Conservation (phyloP, 192 early-diverging fungal genomes). For the Thoreauomyces humboldtii region DNA sequence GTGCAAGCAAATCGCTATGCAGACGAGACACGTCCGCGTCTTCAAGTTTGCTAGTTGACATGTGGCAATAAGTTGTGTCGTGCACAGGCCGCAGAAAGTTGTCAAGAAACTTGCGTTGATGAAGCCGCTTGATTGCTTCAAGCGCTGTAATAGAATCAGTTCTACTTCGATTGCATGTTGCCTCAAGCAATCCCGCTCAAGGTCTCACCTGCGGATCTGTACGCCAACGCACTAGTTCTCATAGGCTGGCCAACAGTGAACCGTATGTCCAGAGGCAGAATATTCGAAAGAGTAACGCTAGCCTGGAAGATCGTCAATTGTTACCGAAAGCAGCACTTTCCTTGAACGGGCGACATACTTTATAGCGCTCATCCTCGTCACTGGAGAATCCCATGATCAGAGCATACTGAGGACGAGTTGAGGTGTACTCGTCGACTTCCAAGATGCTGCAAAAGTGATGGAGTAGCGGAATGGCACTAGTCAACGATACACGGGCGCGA, state of each 20-base stretch:
- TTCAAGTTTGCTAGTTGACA: background rate
- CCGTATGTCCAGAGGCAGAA: slow-evolving; percentile 23
- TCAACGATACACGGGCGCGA: slow-evolving; percentile 67
- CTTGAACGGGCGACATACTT: slow-evolving; percentile 10
- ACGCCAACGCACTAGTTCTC: slow-evolving; percentile 15
- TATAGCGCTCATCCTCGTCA: background rate
- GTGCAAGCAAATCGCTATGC: slow-evolving; percentile 1
- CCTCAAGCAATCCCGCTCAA: no score
- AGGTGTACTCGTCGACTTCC: slow-evolving; percentile 56
- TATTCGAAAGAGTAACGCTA: slow-evolving; percentile 25
- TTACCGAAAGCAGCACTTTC: background rate
- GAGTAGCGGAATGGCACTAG: slow-evolving; percentile 63
- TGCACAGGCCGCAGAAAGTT: slow-evolving; percentile 67
- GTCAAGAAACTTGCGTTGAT: slow-evolving; percentile 65
- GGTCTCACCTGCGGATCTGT: slow-evolving; percentile 15
- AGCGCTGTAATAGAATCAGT: slow-evolving; percentile 54
- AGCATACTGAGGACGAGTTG: slow-evolving; percentile 52
- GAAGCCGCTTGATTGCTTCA: slow-evolving; percentile 68
- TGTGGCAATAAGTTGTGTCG: slow-evolving; percentile 1
- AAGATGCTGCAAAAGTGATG: slow-evolving; percentile 72
- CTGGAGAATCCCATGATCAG: slow-evolving; percentile 11
- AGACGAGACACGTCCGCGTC: slow-evolving; percentile 1
- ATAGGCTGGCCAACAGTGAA: slow-evolving; percentile 22
- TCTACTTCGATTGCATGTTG: slow-evolving; percentile 18
- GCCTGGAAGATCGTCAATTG: slow-evolving; percentile 4